Evolutionary conservation across 2,329 filamentous ascomycete species (phyloP), one percentile per base, ranked within the genome.

Genomic region (Diaporthe sp.): DNA sequence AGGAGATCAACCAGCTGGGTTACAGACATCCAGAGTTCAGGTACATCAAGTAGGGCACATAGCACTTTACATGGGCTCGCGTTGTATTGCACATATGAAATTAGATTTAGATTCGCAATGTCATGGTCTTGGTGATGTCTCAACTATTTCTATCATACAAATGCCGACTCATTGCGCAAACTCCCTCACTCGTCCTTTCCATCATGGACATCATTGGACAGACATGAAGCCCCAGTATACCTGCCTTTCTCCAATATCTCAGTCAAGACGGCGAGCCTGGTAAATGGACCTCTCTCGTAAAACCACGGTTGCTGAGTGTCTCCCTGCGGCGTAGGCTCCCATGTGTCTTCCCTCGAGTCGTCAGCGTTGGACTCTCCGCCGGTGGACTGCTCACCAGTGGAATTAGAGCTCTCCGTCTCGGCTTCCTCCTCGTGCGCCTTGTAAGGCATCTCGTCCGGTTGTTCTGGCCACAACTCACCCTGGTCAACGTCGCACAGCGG

Each of bases 21-120:
- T 88, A 89, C 78, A 82, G 85, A 53, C 88, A 91, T 79, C 90
- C 90, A 1, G 85, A 86, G 34, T 91, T 90, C 81, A 85, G 88
- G 49, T 91, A 90, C 79, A 91, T 91, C 4, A 28, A 13, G 65
- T 70, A 70, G 65, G n/a, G 49, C 5, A 55, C 15, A 42, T 2
- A 20, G 13, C 2, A 34, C 6, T 28, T 28, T 22, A 42, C n/a
- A 42, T 20, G 9, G 22, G 22, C 22, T 55, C 22, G 47, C 12
- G 8, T 39, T 39, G 3, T 20, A 7, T 12, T 55, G 34, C 17
- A 34, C 15, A 20, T 7, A 31, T 39, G 4, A 10, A 39, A 28
- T 70, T 42, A 53, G 47, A 70, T 2, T 28, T 22, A 2, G 1
- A 7, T 39, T 49, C 2, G 4, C 13, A 1, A 47, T 20, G 3